Evolutionary conservation across 2,329 filamentous ascomycete genomes (phyloP).

Genomic region (Fusarium veterinarium): DNA sequence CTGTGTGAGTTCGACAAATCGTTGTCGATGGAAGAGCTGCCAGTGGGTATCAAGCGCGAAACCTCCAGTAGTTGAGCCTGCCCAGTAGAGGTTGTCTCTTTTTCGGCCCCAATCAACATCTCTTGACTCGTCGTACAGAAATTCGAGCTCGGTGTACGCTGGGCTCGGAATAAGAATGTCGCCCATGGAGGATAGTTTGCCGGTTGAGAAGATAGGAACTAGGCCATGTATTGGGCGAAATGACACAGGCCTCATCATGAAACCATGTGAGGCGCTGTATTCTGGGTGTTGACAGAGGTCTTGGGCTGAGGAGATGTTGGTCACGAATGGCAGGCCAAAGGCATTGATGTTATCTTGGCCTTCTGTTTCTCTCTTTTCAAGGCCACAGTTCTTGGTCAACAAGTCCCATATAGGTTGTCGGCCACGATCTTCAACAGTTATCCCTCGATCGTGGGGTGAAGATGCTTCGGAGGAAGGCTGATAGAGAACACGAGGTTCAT

Average conservation of each 20-base stretch:
- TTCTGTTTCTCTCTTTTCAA: neutral
- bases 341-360: conserved; percentile 23
- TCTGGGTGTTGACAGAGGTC: conserved; percentile 60
- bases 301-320: conserved; percentile 41
- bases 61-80: conserved; percentile 65
- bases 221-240: conserved; percentile 53
- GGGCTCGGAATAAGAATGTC: conserved; percentile 65
- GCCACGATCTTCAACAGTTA: conserved; percentile 39
- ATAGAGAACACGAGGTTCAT: conserved; percentile 59
- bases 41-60: conserved; percentile 51
- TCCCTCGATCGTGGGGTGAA: neutral
- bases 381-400: conserved; percentile 47
- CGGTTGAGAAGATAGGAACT: conserved; percentile 60
- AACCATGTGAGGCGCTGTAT: conserved; percentile 57
- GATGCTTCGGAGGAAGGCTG: conserved; percentile 14
- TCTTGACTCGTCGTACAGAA: conserved; percentile 53
- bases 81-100: conserved; percentile 65
- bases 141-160: conserved; percentile 56
- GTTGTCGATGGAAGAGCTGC: conserved; percentile 44
- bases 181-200: conserved; percentile 57
- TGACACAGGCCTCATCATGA: conserved; percentile 57
- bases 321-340: conserved; percentile 53
- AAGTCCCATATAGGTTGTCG: conserved; percentile 46
- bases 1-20: neutral
- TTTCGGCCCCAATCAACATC: conserved; percentile 64